phyloP scores from a whole-genome alignment of 2,329 filamentous ascomycete genomes.

The Knufia petricola region DNA sequence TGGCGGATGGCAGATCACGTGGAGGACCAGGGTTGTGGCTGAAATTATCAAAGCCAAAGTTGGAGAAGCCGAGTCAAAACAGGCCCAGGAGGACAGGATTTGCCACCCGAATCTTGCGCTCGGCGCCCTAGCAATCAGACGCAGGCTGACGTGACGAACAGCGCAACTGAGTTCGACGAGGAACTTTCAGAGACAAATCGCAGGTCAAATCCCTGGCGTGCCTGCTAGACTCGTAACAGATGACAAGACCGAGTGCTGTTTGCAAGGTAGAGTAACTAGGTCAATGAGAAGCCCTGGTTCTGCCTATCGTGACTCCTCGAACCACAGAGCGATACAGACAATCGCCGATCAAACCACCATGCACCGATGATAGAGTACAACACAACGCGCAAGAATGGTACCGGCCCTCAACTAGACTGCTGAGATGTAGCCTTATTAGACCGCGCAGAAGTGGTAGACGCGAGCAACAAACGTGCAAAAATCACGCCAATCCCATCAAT shows the following conservation, averaged over 20 bases:
- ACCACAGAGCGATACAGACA: neutral
- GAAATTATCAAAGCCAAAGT: slow-evolving; percentile 7
- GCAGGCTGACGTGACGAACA: slow-evolving; percentile 11
- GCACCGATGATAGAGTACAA: slow-evolving; percentile 9
- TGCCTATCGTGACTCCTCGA: slow-evolving; percentile 2
- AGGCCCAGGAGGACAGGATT: slow-evolving; percentile 7
- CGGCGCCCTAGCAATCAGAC: slow-evolving; percentile 5
- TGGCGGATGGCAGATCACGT: slow-evolving; percentile 5
- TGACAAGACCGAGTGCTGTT: slow-evolving; percentile 5
- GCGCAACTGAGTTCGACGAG: slow-evolving; percentile 1
- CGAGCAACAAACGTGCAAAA: slow-evolving; percentile 18
- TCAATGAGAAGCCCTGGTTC: neutral
- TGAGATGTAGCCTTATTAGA: slow-evolving; percentile 10
- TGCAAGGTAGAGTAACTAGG: slow-evolving; percentile 3
- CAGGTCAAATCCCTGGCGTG: neutral
- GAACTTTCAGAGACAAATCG: slow-evolving; percentile 4
- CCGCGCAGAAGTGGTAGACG: slow-evolving; percentile 16
- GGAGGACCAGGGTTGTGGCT: slow-evolving; percentile 5
- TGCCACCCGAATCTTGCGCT: slow-evolving; percentile 8
- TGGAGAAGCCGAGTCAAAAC: neutral
- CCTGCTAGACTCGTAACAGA: neutral
- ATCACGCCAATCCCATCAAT: slow-evolving; percentile 19
- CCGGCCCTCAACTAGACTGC: slow-evolving; percentile 9
- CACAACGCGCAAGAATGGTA: neutral
- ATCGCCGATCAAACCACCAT: slow-evolving; percentile 8